Conservation (phyloP, 305 asterid genomes). For the Rubia peregrina region DNA sequence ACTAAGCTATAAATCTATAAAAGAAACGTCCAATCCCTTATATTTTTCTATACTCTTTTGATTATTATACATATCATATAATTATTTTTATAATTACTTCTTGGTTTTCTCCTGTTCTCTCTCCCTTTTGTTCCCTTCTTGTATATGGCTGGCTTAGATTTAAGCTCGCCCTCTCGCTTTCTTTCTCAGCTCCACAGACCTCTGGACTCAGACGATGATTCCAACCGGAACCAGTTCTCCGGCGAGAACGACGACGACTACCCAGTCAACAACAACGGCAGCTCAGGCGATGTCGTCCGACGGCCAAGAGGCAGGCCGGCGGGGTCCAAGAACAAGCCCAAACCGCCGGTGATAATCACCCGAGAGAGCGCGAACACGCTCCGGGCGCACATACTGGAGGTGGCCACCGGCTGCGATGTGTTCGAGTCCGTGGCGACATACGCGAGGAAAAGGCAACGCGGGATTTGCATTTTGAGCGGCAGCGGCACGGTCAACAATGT, state of each 20-base stretch:
- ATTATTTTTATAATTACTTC: slow-evolving; percentile 23
- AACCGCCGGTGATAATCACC: slow-evolving; percentile 65
- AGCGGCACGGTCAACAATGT: slow-evolving; percentile 79
- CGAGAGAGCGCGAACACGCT: slow-evolving; percentile 85
- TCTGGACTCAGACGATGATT: slow-evolving; percentile 34
- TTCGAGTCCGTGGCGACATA: slow-evolving; percentile 72
- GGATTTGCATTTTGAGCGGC: slow-evolving; percentile 68
- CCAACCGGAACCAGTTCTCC: slow-evolving; percentile 35
- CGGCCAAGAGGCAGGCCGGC: slow-evolving; percentile 72
- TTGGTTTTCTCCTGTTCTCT: slow-evolving; percentile 34
- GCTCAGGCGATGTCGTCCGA: slow-evolving; percentile 44
- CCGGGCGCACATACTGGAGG: slow-evolving; percentile 77
- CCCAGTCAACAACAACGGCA: slow-evolving; percentile 1
- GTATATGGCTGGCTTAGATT: slow-evolving; percentile 82
- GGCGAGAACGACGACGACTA: slow-evolving; percentile 34
- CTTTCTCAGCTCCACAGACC: slow-evolving; percentile 47
- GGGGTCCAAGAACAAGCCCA: slow-evolving; percentile 29
- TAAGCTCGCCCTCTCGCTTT: slow-evolving; percentile 66
- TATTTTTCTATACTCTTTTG: neutral
- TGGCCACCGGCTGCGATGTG: slow-evolving; percentile 66
- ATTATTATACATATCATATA: neutral
- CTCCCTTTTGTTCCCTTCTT: slow-evolving; percentile 18
- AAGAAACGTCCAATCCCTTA: slow-evolving; percentile 7
- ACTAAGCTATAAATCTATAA: slow-evolving; percentile 9
- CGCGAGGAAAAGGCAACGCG: slow-evolving; percentile 65